phyloP scores from a whole-genome alignment of 2,329 filamentous ascomycete genomes.

The Raffaelea deltoideospora region DNA sequence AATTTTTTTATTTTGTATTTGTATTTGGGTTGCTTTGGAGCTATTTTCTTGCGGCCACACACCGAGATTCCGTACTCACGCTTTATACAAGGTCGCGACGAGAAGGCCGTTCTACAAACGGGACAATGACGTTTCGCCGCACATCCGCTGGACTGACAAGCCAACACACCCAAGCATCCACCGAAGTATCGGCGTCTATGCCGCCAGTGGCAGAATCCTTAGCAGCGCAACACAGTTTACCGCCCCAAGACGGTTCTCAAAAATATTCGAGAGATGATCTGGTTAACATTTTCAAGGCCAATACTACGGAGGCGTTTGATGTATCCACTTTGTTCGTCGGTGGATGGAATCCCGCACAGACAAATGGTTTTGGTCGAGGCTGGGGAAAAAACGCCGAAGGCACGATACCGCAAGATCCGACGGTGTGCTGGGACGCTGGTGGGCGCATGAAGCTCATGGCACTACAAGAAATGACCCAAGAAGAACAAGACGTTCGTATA shows the following conservation, averaged over 20 bases:
- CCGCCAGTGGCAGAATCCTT: constrained; percentile 15
- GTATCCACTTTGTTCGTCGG: constrained; percentile 55
- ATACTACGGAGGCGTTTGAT: constrained; percentile 30
- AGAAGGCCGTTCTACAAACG: constrained; percentile 42
- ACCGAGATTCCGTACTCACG: no score
- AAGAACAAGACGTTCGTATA: constrained; percentile 46
- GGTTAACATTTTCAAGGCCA: constrained; percentile 51
- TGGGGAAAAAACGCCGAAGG: constrained; percentile 70
- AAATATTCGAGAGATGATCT: constrained; percentile 71
- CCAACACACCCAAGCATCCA: constrained; percentile 11
- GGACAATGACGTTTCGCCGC: constrained; percentile 49
- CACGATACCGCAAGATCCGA: constrained; percentile 64
- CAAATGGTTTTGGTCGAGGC: constrained; percentile 49
- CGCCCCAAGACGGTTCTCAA: constrained; percentile 30
- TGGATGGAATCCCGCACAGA: constrained; percentile 63
- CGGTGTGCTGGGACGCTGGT: constrained; percentile 75
- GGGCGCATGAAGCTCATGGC: constrained; percentile 58
- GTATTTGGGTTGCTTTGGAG: neutral
- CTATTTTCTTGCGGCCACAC: neutral
- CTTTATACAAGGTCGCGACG: constrained; percentile 43
- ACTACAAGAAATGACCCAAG: constrained; percentile 50
- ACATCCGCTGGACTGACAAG: constrained; percentile 41
- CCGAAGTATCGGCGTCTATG: constrained; percentile 6
- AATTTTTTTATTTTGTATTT: neutral
- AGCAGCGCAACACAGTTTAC: constrained; percentile 18